A percentile compares a stretch with the other conserved stretches of the same genome.
phyloP scores from a whole-genome alignment of 495 filamentous ascomycete species.

The Neurospora cerealis region DNA sequence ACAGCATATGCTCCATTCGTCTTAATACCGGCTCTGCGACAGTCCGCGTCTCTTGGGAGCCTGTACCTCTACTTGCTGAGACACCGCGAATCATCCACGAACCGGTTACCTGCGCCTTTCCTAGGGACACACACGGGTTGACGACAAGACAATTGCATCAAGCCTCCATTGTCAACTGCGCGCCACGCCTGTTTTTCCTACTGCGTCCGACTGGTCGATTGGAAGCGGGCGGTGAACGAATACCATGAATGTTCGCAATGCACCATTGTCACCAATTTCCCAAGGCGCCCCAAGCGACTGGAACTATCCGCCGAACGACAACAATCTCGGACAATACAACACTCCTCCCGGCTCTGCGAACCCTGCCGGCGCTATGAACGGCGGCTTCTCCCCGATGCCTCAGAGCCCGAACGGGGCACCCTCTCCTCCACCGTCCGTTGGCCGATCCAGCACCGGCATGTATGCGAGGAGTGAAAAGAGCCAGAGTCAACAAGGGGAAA shows the following conservation, averaged over 20 bases:
- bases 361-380: constrained; percentile 49
- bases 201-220: not conserved
- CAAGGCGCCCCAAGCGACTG: constrained; percentile 69
- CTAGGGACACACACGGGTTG: not conserved
- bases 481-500: constrained; percentile 36
- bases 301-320: constrained; percentile 58
- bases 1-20: not conserved
- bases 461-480: constrained; percentile 54
- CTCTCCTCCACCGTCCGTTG: constrained; percentile 79
- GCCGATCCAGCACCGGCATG: constrained; percentile 63
- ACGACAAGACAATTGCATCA: not conserved
- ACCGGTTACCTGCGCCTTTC: not conserved
- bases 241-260: constrained; percentile 43
- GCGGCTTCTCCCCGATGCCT: constrained; percentile 38
- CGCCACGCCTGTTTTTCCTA: not conserved
- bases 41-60: not conserved
- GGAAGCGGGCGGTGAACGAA: constrained; percentile 6
- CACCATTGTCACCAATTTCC: constrained; percentile 75
- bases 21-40: not conserved
- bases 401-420: constrained; percentile 47
- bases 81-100: not conserved
- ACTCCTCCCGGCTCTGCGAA: constrained; percentile 63
- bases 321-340: constrained; percentile 52
- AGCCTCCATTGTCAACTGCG: not conserved
- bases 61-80: not conserved